Base-by-base conservation (phyloP, 768 basidiomycete species). In the Leccinum longicurvipes region DNA sequence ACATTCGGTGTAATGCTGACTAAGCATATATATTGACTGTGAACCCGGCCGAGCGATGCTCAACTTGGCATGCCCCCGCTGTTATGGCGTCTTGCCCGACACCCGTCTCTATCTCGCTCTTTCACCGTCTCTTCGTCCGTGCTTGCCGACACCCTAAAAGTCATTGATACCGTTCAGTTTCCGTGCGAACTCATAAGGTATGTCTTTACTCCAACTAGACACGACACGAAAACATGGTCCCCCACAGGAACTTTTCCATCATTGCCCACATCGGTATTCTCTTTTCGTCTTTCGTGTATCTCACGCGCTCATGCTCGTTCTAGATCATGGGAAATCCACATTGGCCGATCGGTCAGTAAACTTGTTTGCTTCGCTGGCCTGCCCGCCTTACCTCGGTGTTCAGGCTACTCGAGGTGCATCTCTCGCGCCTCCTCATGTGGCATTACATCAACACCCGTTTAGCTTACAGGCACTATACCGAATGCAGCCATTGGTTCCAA, bases 271-370 rank as follows among this genome's bases (percentile, higher is more conserved):
- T 97, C 63, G 93, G 93, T 86, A 65, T 53, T 57, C 28, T 27
- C 34, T 14, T 9, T 27, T 10, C 27, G 3, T 39, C 15, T 0
- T 31, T 6, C 23, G 8, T 15, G 17, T 23, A 29, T 44, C 59
- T 17, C 27, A 10, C 12, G 3, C 29, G 6, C 60, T 69, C 50
- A 54, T 50, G 17, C 32, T 47, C 12, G 39, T 24, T 50, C n/a
- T 55, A 89, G 90, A 97, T 72, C 95, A 97, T 72, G 96, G 96
- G 51, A 98, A 98, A 78, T 94, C 92, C 4, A 97, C 93, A 4
- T 76, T 97, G 54, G 92, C 93, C 6, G 95, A 97, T 67, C 77
- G 93, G 83, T 86, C 63, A 53, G 82, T 74, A 19, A 14, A 19
- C 51, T 53, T 47, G 19, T 34, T 41, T 27, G 36, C 28, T 7